phyloP scores from a whole-genome alignment of 164 flowering plant genomes.

The Liriodendron chinense region DNA sequence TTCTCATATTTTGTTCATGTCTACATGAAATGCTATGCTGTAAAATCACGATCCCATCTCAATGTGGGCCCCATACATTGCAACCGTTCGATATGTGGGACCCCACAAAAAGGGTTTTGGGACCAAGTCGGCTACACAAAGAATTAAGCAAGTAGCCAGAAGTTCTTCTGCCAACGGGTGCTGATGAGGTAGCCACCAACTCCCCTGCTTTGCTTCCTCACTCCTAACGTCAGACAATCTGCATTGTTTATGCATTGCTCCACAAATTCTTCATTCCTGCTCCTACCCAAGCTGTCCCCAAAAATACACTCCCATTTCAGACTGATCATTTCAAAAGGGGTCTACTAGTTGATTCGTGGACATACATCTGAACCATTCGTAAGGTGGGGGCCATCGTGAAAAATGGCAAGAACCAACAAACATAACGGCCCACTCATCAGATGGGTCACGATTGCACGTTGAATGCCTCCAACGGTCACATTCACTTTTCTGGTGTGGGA shows the following conservation, averaged over 20 bases:
- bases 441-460: too few relatives aligned
- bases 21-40: not conserved
- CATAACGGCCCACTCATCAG: too few relatives aligned
- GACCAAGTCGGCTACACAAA: not conserved
- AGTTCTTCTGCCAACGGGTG: constrained; percentile 91
- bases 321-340: not conserved
- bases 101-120: not conserved
- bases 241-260: constrained; percentile 72
- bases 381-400: too few relatives aligned
- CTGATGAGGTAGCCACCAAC: constrained; percentile 81
- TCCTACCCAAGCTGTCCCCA: constrained; percentile 47
- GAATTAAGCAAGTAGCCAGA: constrained; percentile 59
- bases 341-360: too few relatives aligned
- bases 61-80: too few relatives aligned
- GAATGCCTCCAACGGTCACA: too few relatives aligned
- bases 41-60: not conserved
- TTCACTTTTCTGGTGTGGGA: too few relatives aligned
- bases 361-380: too few relatives aligned
- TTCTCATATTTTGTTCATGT: not conserved
- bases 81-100: not conserved
- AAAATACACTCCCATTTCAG: not conserved
- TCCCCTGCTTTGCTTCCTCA: constrained; percentile 71
- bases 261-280: constrained; percentile 63
- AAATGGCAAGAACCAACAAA: too few relatives aligned
- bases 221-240: constrained; percentile 83